These are phyloP conservation scores for Linnemannia elongata DNA, from an alignment of 192 early-diverging fungal genomes.

Conservation along the genomic window DNA sequence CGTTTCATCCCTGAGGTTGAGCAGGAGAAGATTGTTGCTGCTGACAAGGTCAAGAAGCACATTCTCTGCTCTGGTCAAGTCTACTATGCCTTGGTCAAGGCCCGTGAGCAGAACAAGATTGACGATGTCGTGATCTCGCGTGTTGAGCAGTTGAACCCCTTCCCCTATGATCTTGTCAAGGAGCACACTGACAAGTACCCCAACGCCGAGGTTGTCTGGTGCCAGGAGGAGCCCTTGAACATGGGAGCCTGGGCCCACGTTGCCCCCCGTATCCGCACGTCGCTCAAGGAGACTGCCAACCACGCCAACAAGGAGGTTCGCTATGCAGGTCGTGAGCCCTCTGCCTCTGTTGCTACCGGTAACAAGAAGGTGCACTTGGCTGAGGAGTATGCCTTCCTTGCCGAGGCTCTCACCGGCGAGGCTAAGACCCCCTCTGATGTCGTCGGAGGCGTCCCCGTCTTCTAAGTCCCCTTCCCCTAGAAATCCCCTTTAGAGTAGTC, in stretches of 20 bases:
- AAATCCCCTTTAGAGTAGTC: not conserved
- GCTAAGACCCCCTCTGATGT: conserved; percentile 75
- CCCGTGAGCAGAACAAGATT: conserved; percentile 93
- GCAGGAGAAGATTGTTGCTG: conserved; percentile 80
- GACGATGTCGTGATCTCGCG: conserved; percentile 92
- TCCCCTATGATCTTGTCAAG: conserved; percentile 94
- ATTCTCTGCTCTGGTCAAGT: conserved; percentile 98
- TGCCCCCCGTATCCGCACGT: conserved; percentile 87
- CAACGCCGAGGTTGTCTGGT: conserved; percentile 92
- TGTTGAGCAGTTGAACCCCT: conserved; percentile 94
- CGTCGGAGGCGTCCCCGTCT: conserved; percentile 80
- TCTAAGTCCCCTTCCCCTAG: conserved; percentile 27
- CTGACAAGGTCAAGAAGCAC: conserved; percentile 91
- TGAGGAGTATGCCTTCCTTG: conserved; percentile 82
- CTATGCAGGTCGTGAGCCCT: conserved; percentile 87
- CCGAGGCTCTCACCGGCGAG: conserved; percentile 80
- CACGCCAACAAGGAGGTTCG: conserved; percentile 66
- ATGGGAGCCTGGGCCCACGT: conserved; percentile 93
- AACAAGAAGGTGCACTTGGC: conserved; percentile 95
- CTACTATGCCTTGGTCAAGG: conserved; percentile 92
- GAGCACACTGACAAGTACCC: conserved; percentile 91
- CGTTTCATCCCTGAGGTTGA: conserved; percentile 94
- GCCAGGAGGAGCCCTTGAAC: conserved; percentile 97
- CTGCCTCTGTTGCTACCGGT: conserved; percentile 94
- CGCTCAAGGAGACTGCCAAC: conserved; percentile 79